Conservation (phyloP, 176 grass and related monocot genomes). For the Thalia dealbata region DNA sequence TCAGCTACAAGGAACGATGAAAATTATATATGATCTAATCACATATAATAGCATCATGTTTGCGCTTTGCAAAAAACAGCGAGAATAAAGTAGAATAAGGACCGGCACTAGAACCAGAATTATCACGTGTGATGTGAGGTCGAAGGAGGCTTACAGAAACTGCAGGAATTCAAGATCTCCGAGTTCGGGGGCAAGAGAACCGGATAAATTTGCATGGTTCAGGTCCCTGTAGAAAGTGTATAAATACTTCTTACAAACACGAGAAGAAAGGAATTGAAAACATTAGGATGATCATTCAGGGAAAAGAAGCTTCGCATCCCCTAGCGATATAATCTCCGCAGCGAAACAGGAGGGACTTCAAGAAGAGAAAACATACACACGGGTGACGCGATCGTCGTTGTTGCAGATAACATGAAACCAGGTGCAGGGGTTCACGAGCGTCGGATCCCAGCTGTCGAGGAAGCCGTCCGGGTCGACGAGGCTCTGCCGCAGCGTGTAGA, state of each 20-base stretch:
- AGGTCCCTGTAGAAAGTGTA: constrained; percentile 46
- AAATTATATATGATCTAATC: neutral
- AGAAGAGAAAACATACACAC: constrained; percentile 23
- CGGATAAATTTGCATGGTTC: constrained; percentile 73
- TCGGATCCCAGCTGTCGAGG: constrained; percentile 16
- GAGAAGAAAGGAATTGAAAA: no score
- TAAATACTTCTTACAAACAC: no score
- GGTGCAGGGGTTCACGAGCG: constrained; percentile 21
- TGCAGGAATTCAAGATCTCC: constrained; percentile 55
- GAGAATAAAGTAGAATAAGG: neutral
- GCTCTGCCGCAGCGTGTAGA: constrained; percentile 37
- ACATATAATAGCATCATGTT: neutral
- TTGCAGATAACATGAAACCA: constrained; percentile 30
- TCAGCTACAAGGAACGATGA: neutral
- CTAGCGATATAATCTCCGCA: no score
- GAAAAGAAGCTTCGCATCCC: no score
- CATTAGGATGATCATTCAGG: neutral
- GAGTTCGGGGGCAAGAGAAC: constrained; percentile 51
- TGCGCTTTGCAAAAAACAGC: neutral
- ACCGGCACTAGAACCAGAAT: neutral
- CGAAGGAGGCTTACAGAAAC: constrained; percentile 43
- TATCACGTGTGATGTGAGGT: neutral
- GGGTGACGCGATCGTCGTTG: constrained; percentile 38
- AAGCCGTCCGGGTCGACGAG: constrained; percentile 9
- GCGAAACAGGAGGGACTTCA: neutral